Evolutionary conservation across 352 stramenopile genomes (phyloP).

Genomic region (Globisporangium lucens): DNA sequence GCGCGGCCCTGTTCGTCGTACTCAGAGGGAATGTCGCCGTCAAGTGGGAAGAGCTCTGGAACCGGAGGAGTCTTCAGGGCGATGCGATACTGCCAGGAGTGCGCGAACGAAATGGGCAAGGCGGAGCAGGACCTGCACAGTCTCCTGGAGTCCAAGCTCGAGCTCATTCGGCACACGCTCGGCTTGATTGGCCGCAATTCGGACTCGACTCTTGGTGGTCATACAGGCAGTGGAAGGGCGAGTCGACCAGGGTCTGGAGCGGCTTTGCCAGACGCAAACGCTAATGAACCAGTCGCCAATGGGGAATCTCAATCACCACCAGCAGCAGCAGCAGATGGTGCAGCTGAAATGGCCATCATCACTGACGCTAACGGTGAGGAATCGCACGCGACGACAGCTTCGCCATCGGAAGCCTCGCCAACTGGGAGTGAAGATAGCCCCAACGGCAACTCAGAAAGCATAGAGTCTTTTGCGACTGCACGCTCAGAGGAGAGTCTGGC

Average conservation of each 20-base stretch:
- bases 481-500: conserved; percentile 3
- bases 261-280: background rate
- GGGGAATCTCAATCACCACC: background rate
- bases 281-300: background rate
- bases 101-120: conserved; percentile 65
- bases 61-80: conserved; percentile 8
- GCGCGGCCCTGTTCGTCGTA: conserved; percentile 70
- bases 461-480: background rate
- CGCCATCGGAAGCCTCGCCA: background rate
- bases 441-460: background rate
- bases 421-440: background rate
- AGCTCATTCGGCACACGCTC: conserved; percentile 50
- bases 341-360: background rate
- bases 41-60: background rate
- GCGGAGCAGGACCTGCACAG: conserved; percentile 61
- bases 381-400: background rate
- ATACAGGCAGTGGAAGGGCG: background rate
- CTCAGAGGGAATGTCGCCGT: conserved; percentile 23
- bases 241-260: conserved; percentile 10
- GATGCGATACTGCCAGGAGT: conserved; percentile 74
- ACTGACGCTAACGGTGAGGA: background rate
- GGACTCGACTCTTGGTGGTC: background rate
- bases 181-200: conserved; percentile 25
- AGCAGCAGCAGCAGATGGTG: background rate
- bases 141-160: conserved; percentile 59